Base-by-base conservation (phyloP, 331 rosid genomes). In the Rosa hybrid region DNA sequence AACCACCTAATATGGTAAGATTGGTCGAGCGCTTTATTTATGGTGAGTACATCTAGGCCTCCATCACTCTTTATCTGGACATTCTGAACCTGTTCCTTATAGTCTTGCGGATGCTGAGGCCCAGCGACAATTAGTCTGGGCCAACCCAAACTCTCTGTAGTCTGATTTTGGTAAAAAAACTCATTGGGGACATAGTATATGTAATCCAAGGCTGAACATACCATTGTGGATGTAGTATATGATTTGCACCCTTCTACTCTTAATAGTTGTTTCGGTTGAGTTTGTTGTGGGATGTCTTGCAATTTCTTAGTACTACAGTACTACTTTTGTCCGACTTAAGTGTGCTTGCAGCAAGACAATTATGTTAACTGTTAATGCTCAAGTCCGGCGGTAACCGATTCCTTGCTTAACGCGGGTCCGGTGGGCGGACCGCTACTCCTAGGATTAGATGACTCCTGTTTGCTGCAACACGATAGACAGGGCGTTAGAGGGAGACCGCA, bases 21-120 rank as follows among this genome's bases (percentile, higher is more conserved):
- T 34, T 34, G 4, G 39, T 95, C 84, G 93, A 95, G 86, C 94
- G 99, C 65, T 93, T 90, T 78, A 91, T 94, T 0, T 91, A 93
- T 46, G 98, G 91, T 16, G 92, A 93, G 80, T 91, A 93, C 87
- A 95, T 93, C 59, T 96, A 94, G 85, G 99, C 99, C 75, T 90
- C 98, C 3, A 87, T 95, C 77, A 90, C 94, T 42, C 99, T 95
- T 63, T 95, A 93, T 80, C 88, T 95, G 17, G 99, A 95, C 81
- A 88, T 89, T 34, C 85, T 89, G 27, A 89, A 89, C 87, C 82
- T 89, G 68, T 89, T 89, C 75, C 86, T 89, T 12, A 30, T 89
- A 65, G 85, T 89, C 72, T 71, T 89, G 82, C 83, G 92, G 77
- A 85, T 87, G 89, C 79, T 89, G 86, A 83, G 89, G 76, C 41